These are phyloP conservation scores for Rhizopogon vulgaris DNA, from an alignment of 768 basidiomycete species.

Conservation along the genomic window DNA sequence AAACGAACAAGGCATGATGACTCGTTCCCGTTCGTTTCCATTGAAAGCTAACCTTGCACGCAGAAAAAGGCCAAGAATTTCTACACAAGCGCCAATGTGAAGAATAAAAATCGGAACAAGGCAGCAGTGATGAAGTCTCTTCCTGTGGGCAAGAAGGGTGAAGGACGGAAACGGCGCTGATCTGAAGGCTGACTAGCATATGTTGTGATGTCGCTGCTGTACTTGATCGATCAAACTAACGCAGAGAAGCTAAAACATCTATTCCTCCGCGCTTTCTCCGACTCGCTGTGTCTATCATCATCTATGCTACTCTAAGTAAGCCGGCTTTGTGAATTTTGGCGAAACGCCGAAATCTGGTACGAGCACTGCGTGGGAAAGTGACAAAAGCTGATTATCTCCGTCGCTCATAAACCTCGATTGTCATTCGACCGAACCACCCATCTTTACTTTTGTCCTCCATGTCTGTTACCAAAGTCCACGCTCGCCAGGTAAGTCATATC, in stretches of 20 bases:
- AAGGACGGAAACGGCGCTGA: conserved; percentile 33
- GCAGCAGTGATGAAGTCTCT: conserved; percentile 54
- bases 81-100: conserved; percentile 78
- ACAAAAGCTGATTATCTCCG: neutral
- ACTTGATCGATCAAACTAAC: conserved; percentile 5
- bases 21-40: neutral
- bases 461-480: conserved; percentile 89
- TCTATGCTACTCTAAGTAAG: neutral
- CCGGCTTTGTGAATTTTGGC: neutral
- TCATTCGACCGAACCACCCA: neutral
- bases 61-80: conserved; percentile 89
- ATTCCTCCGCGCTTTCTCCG: conserved; percentile 7
- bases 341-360: conserved; percentile 5
- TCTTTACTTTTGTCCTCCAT: conserved; percentile 44
- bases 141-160: conserved; percentile 44
- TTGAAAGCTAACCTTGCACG: conserved; percentile 4
- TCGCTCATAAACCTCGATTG: neutral
- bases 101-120: conserved; percentile 76
- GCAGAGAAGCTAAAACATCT: conserved; percentile 7
- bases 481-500: conserved; percentile 68
- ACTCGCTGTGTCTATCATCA: neutral
- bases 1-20: conserved; percentile 74
- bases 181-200: conserved; percentile 3
- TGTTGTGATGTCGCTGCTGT: neutral
- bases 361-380: conserved; percentile 30